These are phyloP conservation scores for Sonneratia alba DNA, from an alignment of 345 rosid genomes.

Conservation along the genomic window DNA sequence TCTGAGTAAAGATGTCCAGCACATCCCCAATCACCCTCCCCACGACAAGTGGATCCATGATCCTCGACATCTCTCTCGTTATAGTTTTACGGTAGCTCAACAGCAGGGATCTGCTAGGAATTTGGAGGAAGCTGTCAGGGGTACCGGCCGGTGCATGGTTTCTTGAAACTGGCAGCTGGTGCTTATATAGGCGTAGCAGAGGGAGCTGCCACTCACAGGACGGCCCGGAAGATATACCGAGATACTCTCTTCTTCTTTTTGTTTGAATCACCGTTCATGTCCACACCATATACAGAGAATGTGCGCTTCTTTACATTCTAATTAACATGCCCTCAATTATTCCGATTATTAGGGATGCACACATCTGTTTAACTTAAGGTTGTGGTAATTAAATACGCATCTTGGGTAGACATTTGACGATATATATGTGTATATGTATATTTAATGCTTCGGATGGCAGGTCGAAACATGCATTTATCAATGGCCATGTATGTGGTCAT, in stretches of 20 bases:
- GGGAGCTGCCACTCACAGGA: background rate
- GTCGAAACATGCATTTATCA: too few relatives aligned
- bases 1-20: conserved; percentile 52
- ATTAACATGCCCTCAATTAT: too few relatives aligned
- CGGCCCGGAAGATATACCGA: background rate
- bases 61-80: conserved; percentile 25
- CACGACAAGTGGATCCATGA: conserved; percentile 39
- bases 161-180: background rate
- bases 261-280: background rate
- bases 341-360: too few relatives aligned
- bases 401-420: too few relatives aligned
- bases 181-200: conserved; percentile 5
- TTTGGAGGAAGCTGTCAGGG: too few relatives aligned
- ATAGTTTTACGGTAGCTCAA: background rate
- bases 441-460: too few relatives aligned
- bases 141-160: background rate
- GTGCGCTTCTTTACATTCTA: background rate
- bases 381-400: too few relatives aligned
- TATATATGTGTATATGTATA: too few relatives aligned
- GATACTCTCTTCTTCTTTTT: background rate
- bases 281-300: background rate
- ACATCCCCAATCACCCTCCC: conserved; percentile 82
- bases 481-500: too few relatives aligned
- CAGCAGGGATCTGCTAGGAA: too few relatives aligned
- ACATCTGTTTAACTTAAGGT: too few relatives aligned